These are phyloP conservation scores for Rubia balearica DNA, from an alignment of 305 asterid species.

Conservation along the genomic window DNA sequence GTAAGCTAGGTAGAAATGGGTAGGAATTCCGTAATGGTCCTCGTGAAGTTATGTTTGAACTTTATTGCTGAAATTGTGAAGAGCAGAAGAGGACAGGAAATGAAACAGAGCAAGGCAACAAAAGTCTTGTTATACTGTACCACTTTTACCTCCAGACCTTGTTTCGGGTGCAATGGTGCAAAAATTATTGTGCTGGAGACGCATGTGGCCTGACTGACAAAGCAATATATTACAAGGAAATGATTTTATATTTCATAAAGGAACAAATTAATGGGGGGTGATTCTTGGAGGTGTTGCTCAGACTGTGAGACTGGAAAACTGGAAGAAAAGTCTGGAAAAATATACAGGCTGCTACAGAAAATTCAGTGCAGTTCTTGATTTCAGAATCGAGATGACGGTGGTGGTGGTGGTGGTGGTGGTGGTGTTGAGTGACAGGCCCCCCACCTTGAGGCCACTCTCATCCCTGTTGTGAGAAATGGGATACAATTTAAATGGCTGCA, in stretches of 20 bases:
- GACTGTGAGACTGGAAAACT: slow-evolving; percentile 5
- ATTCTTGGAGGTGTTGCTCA: slow-evolving; percentile 20
- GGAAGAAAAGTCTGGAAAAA: slow-evolving; percentile 11
- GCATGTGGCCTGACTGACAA: neutral
- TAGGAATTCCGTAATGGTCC: slow-evolving; percentile 8
- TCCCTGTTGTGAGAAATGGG: slow-evolving; percentile 38
- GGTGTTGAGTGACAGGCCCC: slow-evolving; percentile 30
- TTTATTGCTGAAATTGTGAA: neutral
- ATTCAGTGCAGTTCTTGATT: slow-evolving; percentile 34
- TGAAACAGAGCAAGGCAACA: slow-evolving; percentile 5
- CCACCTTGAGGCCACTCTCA: slow-evolving; percentile 47
- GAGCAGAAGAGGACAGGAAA: slow-evolving; percentile 1
- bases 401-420: slow-evolving; percentile 9
- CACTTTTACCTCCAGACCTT: neutral
- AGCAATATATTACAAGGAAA: neutral
- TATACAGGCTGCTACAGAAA: slow-evolving; percentile 11
- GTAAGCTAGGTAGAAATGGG: neutral
- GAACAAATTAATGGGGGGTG: slow-evolving; percentile 4
- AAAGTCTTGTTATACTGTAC: neutral
- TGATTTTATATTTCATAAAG: neutral
- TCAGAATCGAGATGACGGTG: slow-evolving; percentile 10
- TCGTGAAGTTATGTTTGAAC: neutral
- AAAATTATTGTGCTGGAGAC: neutral
- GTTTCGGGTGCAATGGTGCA: neutral
- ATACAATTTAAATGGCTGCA: slow-evolving; percentile 64